phyloP scores from a whole-genome alignment of 306 rosid genomes.

The Ammopiptanthus mongolicus region DNA sequence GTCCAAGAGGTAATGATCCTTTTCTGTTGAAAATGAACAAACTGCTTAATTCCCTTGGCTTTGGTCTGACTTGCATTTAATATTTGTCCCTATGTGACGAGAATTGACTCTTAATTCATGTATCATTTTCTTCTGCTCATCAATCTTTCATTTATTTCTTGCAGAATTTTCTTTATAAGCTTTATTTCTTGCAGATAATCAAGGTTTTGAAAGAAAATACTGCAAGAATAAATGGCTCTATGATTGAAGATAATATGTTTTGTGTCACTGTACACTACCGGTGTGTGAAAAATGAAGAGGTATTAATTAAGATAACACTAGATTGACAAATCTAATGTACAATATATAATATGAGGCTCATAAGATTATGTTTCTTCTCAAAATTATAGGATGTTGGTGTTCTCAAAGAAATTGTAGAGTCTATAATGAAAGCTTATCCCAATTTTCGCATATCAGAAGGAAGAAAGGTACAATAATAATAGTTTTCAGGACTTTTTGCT shows the following conservation, averaged over 20 bases:
- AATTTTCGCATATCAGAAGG: slow-evolving; percentile 37
- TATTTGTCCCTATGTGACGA: background rate
- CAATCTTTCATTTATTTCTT: background rate
- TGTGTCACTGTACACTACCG: slow-evolving; percentile 52
- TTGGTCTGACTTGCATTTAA: background rate
- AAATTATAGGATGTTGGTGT: slow-evolving; percentile 35
- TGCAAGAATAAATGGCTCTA: slow-evolving; percentile 28
- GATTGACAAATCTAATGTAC: background rate
- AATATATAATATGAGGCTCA: background rate
- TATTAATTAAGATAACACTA: background rate
- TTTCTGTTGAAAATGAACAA: background rate
- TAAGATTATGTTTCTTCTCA: background rate
- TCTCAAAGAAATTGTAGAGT: slow-evolving; percentile 41
- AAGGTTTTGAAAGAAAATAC: slow-evolving; percentile 25
- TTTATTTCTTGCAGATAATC: slow-evolving; percentile 32
- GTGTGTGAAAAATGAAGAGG: slow-evolving; percentile 46
- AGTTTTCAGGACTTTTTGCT: background rate
- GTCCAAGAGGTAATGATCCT: slow-evolving; percentile 38
- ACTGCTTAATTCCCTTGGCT: background rate
- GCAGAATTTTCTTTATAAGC: too few species aligned
- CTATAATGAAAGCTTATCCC: slow-evolving; percentile 29
- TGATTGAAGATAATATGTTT: slow-evolving; percentile 45
- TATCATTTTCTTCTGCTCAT: background rate
- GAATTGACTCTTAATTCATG: background rate
- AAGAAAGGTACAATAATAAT: slow-evolving; percentile 29